A percentile compares a stretch with the other conserved stretches of the same genome.
Conservation (phyloP, 805 yeast species). For the Candida insectalens region DNA sequence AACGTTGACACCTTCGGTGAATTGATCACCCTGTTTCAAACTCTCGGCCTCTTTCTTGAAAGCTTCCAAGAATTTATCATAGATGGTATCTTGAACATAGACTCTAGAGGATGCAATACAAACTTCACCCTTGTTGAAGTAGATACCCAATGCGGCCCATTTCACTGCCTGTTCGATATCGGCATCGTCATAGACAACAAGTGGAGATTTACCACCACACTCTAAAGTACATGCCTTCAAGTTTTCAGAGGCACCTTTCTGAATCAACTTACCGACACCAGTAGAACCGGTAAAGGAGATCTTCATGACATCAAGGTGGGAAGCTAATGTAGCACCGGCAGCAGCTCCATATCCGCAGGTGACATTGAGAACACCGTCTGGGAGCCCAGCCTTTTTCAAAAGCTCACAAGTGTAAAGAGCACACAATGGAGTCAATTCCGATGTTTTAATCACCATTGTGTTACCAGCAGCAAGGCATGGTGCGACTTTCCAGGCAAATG, state of each 20-base stretch:
- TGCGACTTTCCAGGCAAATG: conserved; percentile 61
- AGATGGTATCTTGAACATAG: conserved; percentile 75
- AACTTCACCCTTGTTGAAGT: conserved; percentile 91
- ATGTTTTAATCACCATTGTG: conserved; percentile 52
- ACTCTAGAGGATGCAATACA: conserved; percentile 93
- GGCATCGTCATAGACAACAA: conserved; percentile 80
- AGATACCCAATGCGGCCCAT: conserved; percentile 73
- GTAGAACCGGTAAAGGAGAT: conserved; percentile 66
- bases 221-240: conserved; percentile 89
- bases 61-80: conserved; percentile 63
- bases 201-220: conserved; percentile 95
- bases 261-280: conserved; percentile 66
- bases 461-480: conserved; percentile 64
- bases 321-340: conserved; percentile 50
- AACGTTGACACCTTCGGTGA: conserved; percentile 66
- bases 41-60: conserved; percentile 44
- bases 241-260: conserved; percentile 72
- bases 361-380: conserved; percentile 55
- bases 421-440: conserved; percentile 58
- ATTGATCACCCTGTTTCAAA: conserved; percentile 72
- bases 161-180: conserved; percentile 68
- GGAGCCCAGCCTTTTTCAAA: conserved; percentile 49
- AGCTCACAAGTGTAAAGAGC: conserved; percentile 48
- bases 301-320: conserved; percentile 50
- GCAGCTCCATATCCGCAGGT: conserved; percentile 54